These are phyloP conservation scores for Paracamarosporium sp. DNA, from an alignment of 2,329 filamentous ascomycete species.

Conservation along the genomic window DNA sequence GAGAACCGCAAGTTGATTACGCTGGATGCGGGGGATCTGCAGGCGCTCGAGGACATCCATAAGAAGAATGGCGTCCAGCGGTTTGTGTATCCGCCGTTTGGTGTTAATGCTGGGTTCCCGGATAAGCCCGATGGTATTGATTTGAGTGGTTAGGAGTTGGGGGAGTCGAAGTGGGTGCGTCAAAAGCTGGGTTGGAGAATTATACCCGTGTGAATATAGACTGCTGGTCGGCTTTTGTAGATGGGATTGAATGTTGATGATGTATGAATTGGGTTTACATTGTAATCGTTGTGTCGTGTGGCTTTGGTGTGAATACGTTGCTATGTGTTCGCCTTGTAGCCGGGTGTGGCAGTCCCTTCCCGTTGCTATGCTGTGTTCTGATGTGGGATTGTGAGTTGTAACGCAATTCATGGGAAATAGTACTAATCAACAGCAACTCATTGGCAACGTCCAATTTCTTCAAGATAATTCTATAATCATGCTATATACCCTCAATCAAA, in stretches of 20 bases:
- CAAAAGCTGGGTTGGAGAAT: neutral
- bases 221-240: neutral
- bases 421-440: too few species aligned
- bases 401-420: too few species aligned
- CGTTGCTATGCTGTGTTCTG: too few species aligned
- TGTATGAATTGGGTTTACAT: neutral
- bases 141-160: conserved; percentile 37
- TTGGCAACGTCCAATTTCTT: too few species aligned
- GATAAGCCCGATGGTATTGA: conserved; percentile 52
- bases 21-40: conserved; percentile 68
- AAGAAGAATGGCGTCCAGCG: conserved; percentile 56
- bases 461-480: neutral
- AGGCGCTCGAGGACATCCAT: conserved; percentile 54
- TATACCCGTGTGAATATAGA: conserved; percentile 9
- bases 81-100: conserved; percentile 58
- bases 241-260: neutral
- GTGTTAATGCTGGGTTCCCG: conserved; percentile 57
- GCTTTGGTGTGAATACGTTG: too few species aligned
- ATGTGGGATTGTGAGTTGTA: too few species aligned
- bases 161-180: conserved; percentile 1
- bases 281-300: neutral
- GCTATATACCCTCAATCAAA: neutral
- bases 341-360: too few species aligned
- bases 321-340: too few species aligned
- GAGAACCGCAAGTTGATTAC: conserved; percentile 72